These are phyloP conservation scores for Coemansia sp. DNA, from an alignment of 192 early-diverging fungal genomes.

Conservation along the genomic window DNA sequence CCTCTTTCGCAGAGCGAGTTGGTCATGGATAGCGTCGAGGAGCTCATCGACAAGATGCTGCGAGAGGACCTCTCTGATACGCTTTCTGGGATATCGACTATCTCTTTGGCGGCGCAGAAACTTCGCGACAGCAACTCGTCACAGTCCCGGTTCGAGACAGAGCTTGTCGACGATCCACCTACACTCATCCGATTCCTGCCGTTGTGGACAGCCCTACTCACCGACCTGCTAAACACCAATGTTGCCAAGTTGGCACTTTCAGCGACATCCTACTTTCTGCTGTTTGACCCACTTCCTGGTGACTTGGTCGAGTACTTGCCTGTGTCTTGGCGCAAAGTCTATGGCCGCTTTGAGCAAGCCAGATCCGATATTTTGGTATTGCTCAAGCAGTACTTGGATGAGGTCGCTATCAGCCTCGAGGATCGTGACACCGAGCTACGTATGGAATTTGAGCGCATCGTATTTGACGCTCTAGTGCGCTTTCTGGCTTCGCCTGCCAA, in stretches of 20 bases:
- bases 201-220: conserved; percentile 32
- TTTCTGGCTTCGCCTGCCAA: conserved; percentile 34
- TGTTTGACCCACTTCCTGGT: conserved; percentile 37
- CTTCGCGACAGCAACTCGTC: conserved; percentile 6
- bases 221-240: conserved; percentile 36
- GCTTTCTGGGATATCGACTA: conserved; percentile 20
- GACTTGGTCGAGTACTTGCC: conserved; percentile 22
- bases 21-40: conserved; percentile 32
- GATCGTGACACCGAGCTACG: conserved; percentile 21
- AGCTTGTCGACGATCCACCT: conserved; percentile 8
- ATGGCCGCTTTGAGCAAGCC: conserved; percentile 23
- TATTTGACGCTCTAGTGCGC: conserved; percentile 26
- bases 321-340: conserved; percentile 14
- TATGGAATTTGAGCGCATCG: conserved; percentile 27
- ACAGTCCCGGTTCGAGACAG: conserved; percentile 6
- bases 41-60: conserved; percentile 45
- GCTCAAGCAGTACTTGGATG: conserved; percentile 25
- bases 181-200: conserved; percentile 29
- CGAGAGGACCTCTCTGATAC: conserved; percentile 29
- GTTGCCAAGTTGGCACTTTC: conserved; percentile 35
- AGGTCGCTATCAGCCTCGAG: conserved; percentile 22
- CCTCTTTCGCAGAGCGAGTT: conserved; percentile 33
- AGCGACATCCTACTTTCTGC: conserved; percentile 39
- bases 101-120: conserved; percentile 23
- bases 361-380: conserved; percentile 14